Conservation (phyloP, 2,329 filamentous ascomycete species). For the Akanthomyces dipterigenus region DNA sequence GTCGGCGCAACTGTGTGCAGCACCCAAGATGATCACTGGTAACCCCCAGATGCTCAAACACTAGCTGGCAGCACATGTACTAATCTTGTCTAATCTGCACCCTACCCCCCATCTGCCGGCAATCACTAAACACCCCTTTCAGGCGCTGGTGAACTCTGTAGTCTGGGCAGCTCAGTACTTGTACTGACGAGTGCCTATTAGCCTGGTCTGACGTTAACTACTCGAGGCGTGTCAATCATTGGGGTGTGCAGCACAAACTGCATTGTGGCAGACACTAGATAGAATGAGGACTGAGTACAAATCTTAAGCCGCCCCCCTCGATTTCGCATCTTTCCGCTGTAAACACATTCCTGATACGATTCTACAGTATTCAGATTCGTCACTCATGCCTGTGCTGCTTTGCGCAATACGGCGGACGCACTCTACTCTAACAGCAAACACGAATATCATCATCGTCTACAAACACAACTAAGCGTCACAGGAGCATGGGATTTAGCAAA, state of each 20-base stretch:
- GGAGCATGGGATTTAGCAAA: not conserved
- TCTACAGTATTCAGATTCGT: not conserved
- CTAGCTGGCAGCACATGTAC: not conserved
- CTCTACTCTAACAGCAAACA: not conserved
- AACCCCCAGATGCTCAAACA: not conserved
- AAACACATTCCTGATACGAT: too few species aligned
- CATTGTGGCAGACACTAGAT: not conserved
- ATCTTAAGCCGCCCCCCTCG: not conserved
- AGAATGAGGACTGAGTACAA: not conserved
- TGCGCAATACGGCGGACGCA: too few species aligned
- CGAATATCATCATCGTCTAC: not conserved
- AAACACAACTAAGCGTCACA: not conserved
- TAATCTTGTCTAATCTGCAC: slow-evolving; percentile 1
- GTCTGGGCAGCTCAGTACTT: not conserved
- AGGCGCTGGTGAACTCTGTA: not conserved
- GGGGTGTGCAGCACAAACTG: not conserved
- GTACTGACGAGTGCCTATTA: not conserved
- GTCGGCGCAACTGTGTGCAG: not conserved
- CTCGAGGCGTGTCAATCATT: not conserved
- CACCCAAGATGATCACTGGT: not conserved
- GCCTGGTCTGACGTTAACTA: too few species aligned
- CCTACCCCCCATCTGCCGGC: slow-evolving; percentile 1
- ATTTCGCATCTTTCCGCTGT: not conserved
- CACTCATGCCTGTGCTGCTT: too few species aligned
- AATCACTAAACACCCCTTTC: not conserved